Evolutionary conservation across 1,139 yeast species (phyloP).

Genomic region (Ogataea hybrid): DNA sequence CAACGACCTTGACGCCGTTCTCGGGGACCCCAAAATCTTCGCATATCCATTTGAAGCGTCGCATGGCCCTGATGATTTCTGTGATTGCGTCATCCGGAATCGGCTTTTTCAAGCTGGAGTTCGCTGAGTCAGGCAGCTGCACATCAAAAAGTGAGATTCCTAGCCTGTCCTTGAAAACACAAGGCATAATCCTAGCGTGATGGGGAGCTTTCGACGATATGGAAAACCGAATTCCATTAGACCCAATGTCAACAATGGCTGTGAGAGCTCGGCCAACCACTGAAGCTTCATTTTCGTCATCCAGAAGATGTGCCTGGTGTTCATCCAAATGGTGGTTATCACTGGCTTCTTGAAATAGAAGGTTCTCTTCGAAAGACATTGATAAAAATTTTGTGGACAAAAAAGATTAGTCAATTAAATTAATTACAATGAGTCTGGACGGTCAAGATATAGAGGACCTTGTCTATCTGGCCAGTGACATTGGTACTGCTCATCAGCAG

Average conservation of each 20-base stretch:
- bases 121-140: conserved; percentile 39
- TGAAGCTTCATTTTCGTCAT: conserved; percentile 45
- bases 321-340: conserved; percentile 30
- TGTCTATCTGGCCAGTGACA: conserved; percentile 13
- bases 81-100: conserved; percentile 53
- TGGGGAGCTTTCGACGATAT: conserved; percentile 62
- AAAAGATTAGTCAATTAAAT: background rate
- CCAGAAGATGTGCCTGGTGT: conserved; percentile 22
- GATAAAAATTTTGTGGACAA: conserved; percentile 10
- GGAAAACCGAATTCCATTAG: conserved; percentile 65
- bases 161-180: conserved; percentile 65
- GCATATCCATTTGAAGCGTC: conserved; percentile 61
- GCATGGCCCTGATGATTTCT: conserved; percentile 58
- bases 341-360: conserved; percentile 23
- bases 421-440: conserved; percentile 8
- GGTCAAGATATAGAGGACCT: conserved; percentile 14
- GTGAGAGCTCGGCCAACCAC: conserved; percentile 51
- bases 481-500: conserved; percentile 13
- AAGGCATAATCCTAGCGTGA: conserved; percentile 68
- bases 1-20: conserved; percentile 57
- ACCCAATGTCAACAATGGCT: conserved; percentile 68
- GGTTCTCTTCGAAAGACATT: conserved; percentile 28
- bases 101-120: conserved; percentile 40
- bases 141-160: conserved; percentile 65
- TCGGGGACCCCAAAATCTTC: conserved; percentile 64